These are phyloP conservation scores for Aspergillus sp. DNA, from an alignment of 2,329 filamentous ascomycete genomes.

Conservation along the genomic window DNA sequence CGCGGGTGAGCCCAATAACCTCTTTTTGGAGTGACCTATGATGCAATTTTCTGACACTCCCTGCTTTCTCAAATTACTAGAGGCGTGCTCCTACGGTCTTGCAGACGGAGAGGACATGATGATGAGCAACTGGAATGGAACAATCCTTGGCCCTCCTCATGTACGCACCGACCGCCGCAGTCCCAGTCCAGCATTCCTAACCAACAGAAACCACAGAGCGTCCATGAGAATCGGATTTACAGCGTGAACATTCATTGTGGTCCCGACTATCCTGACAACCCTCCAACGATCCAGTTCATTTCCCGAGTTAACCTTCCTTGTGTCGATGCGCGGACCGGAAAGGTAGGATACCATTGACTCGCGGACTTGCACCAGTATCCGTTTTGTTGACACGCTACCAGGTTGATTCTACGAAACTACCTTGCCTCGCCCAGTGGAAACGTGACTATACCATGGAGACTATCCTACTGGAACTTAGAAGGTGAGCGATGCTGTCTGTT, in stretches of 20 bases:
- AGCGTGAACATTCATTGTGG: conserved; percentile 96
- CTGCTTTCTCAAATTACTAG: conserved; percentile 45
- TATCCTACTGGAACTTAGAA: conserved; percentile 79
- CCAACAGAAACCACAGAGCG: conserved; percentile 60
- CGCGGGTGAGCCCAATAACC: conserved; percentile 55
- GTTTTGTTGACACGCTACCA: conserved; percentile 31
- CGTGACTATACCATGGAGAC: conserved; percentile 94
- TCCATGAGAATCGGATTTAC: conserved; percentile 98
- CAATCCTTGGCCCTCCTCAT: conserved; percentile 92
- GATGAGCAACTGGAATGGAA: conserved; percentile 99
- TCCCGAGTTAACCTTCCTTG: conserved; percentile 96
- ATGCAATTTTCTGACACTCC: conserved; percentile 20
- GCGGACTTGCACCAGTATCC: neutral
- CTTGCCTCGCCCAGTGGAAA: conserved; percentile 86
- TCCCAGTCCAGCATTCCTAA: conserved; percentile 13
- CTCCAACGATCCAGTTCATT: conserved; percentile 87
- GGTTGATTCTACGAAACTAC: conserved; percentile 80
- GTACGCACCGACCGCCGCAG: conserved; percentile 52
- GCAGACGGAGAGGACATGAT: conserved; percentile 90
- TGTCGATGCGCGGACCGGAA: conserved; percentile 75
- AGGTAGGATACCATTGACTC: conserved; percentile 45
- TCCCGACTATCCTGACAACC: conserved; percentile 79
- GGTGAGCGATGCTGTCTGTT: conserved; percentile 47
- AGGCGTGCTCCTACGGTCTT: conserved; percentile 95
- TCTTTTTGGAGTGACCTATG: neutral